Percentiles rank a stretch among this genome's conserved stretches.
phyloP scores from a whole-genome alignment of 352 stramenopile genomes.

The Phytophthora pseudosyringae region DNA sequence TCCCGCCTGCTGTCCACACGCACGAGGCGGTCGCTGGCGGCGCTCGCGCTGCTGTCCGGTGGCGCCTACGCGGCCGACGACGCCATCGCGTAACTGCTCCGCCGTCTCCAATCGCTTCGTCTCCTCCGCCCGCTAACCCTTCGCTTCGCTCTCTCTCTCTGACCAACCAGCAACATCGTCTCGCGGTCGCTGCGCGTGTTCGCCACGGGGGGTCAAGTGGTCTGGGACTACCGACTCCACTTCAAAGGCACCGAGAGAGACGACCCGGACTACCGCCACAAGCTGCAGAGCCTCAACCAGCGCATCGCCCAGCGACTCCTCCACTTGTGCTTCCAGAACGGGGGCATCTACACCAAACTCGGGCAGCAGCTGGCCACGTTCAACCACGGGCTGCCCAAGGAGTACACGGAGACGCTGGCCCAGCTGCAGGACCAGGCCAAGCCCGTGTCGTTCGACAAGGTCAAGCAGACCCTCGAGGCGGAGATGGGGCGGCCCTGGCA shows the following conservation, averaged over 20 bases:
- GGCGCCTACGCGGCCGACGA: conserved; percentile 50
- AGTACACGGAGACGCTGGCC: conserved; percentile 93
- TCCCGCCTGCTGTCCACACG: conserved; percentile 26
- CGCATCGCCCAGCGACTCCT: conserved; percentile 90
- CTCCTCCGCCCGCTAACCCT: not conserved
- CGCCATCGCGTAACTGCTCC: conserved; percentile 51
- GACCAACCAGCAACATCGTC: conserved; percentile 51
- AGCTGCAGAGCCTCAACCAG: conserved; percentile 70
- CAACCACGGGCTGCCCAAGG: conserved; percentile 94
- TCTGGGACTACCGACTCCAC: conserved; percentile 63
- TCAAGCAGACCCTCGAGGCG: conserved; percentile 57
- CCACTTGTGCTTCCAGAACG: conserved; percentile 92
- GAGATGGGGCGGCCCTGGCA: conserved; percentile 75
- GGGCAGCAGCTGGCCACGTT: conserved; percentile 97
- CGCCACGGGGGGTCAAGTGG: conserved; percentile 43
- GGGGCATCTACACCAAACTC: conserved; percentile 98
- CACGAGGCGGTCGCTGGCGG: conserved; percentile 24
- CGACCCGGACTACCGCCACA: conserved; percentile 61
- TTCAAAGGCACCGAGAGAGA: conserved; percentile 51
- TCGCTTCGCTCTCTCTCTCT: not conserved
- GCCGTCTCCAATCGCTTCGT: not conserved
- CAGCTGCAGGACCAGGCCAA: conserved; percentile 94
- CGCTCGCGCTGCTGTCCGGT: conserved; percentile 35
- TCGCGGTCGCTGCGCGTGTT: conserved; percentile 73
- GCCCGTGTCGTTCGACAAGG: conserved; percentile 56